Evolutionary conservation across 1,139 yeast species (phyloP).

Genomic region (Suhomyces bribrorum): DNA sequence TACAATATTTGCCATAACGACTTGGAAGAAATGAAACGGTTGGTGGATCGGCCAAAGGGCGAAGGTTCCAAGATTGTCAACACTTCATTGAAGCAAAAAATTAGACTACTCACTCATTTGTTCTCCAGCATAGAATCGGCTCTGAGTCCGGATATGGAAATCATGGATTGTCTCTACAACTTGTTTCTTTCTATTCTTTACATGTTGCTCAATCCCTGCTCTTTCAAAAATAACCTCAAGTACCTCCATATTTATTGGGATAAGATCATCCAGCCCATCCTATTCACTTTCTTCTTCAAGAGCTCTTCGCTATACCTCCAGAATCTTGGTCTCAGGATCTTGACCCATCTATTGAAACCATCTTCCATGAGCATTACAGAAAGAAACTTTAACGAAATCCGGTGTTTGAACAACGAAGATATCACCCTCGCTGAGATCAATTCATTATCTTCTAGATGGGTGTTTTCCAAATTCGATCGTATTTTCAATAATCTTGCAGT

Average conservation of each 20-base stretch:
- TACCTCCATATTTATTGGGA: slow-evolving; percentile 43
- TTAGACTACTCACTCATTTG: slow-evolving; percentile 30
- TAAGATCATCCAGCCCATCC: slow-evolving; percentile 34
- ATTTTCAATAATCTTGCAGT: slow-evolving; percentile 29
- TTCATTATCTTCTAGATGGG: slow-evolving; percentile 39
- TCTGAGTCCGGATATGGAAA: slow-evolving; percentile 24
- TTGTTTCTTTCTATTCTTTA: slow-evolving; percentile 36
- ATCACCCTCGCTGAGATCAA: slow-evolving; percentile 32
- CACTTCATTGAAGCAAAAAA: slow-evolving; percentile 27
- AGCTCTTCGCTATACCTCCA: slow-evolving; percentile 25
- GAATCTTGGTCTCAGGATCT: slow-evolving; percentile 28
- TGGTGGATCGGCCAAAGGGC: slow-evolving; percentile 20
- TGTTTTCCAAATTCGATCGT: slow-evolving; percentile 32
- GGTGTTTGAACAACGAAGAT: slow-evolving; percentile 39
- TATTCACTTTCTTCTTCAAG: slow-evolving; percentile 36
- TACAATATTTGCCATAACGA: slow-evolving; percentile 40
- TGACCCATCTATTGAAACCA: slow-evolving; percentile 26
- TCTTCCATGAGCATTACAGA: slow-evolving; percentile 23
- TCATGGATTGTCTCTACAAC: slow-evolving; percentile 32
- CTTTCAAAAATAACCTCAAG: slow-evolving; percentile 22
- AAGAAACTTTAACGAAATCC: slow-evolving; percentile 26
- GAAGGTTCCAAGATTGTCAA: slow-evolving; percentile 16
- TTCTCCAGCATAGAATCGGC: slow-evolving; percentile 27
- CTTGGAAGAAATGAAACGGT: slow-evolving; percentile 25
- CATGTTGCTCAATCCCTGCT: slow-evolving; percentile 28